Conservation (phyloP, 192 early-diverging fungal species). For the Rhizophagus sp. region DNA sequence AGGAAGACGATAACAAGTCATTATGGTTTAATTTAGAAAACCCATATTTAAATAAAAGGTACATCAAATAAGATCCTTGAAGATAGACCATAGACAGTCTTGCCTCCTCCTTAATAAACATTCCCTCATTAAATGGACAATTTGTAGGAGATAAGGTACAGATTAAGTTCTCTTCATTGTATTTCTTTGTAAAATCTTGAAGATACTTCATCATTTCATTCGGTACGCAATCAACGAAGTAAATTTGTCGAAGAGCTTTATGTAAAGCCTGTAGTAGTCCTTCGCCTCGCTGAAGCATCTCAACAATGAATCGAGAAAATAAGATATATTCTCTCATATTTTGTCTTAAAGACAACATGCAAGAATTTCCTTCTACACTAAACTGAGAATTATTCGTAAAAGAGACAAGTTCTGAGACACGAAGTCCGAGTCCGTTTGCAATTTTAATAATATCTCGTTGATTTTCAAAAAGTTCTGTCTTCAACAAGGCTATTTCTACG, state of each 20-base stretch:
- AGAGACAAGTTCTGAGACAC: slow-evolving; percentile 40
- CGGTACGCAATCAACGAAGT: slow-evolving; percentile 19
- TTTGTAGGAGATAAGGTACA: slow-evolving; percentile 40
- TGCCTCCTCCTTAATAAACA: slow-evolving; percentile 57
- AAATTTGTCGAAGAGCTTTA: slow-evolving; percentile 27
- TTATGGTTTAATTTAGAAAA: slow-evolving; percentile 10
- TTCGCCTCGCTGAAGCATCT: slow-evolving; percentile 56
- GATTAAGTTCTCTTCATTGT: slow-evolving; percentile 13
- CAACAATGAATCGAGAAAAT: slow-evolving; percentile 45
- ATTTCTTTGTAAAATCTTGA: not conserved
- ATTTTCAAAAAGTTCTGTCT: slow-evolving; percentile 52
- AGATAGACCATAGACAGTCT: slow-evolving; percentile 50
- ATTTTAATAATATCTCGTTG: slow-evolving; percentile 49
- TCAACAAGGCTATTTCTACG: slow-evolving; percentile 82
- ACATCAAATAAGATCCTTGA: slow-evolving; percentile 56
- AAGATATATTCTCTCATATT: slow-evolving; percentile 51
- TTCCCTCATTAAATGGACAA: slow-evolving; percentile 53
- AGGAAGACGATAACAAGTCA: too few species aligned
- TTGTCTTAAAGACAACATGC: slow-evolving; percentile 28
- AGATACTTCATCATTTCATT: not conserved
- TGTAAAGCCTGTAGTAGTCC: slow-evolving; percentile 40
- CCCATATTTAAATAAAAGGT: slow-evolving; percentile 39
- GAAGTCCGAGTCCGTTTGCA: slow-evolving; percentile 48
- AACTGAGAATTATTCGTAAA: slow-evolving; percentile 46
- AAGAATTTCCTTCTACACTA: slow-evolving; percentile 35